Base-by-base conservation (phyloP, 805 yeast genomes). In the Candida loeiensis region DNA sequence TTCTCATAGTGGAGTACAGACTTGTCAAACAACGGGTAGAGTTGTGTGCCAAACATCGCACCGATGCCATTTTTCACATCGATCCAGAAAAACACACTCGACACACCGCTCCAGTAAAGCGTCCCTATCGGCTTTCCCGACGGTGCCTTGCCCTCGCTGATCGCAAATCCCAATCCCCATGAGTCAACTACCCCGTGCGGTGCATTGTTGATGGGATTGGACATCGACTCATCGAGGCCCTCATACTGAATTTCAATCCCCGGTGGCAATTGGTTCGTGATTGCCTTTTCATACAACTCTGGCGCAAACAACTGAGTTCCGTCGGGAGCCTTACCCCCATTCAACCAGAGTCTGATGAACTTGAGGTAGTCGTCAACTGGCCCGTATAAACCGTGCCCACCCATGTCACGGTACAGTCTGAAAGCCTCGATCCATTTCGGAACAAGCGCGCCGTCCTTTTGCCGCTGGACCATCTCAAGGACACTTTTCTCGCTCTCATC, bases 331-430 rank as follows among this genome's bases (percentile, higher is more conserved):
- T 48, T 43, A 8, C 76, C 76, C 30, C 58, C 56, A 40, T 71
- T 70, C 34, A 72, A 54, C 45, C 70, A 55, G 9, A 63, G 51
- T 6, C 72, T 55, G 21, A 68, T 48, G 34, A 66, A 66, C 37
- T 56, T 63, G 43, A 68, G 51, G 38, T 59, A 68, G 48, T 68
- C 74, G 3, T 50, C 57, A 2, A 63, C 62, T 3, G 60, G 58
- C 1, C 69, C 66, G 37, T 56, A 62, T 34, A 64, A 56, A 3
- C 74, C 74, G 37, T 61, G 69, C 13, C 74, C 74, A 6, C 74
- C 74, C 64, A 66, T 59, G 42, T 68, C 18, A 28, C 72, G 6
- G 64, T 18, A 34, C 39, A 26, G 63, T 56, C 11, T 44, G 43
- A 26, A 26, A 14, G 14, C 9, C 15, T 14, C 27, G 13, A 13